Base-by-base conservation (phyloP, 116 monocot genomes). In the Trichopus zeylanicus region DNA sequence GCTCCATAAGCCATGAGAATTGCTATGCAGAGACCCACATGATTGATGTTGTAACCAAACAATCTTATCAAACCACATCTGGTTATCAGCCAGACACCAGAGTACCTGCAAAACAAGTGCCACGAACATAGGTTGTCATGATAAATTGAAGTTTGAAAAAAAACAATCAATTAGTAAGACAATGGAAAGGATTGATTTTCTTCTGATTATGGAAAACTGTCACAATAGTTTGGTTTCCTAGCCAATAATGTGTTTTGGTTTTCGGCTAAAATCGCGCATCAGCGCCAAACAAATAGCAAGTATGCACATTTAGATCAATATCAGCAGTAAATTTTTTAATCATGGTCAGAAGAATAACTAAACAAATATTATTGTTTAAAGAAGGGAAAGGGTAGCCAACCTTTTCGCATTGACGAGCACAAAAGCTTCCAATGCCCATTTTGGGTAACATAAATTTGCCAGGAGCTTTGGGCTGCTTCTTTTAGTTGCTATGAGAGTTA, bases 401-500 rank as follows among this genome's bases (percentile, higher is more conserved):
- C 78, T 98, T 78, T 91, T 63, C 26, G 91, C 92, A 78, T 91
- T 98, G 51, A 82, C 79, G 54, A 91, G 69, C 2, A 98, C 80
- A 69, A 91, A 98, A 18, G 88, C 98, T 78, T 98, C 88, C 39
- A 98, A 47, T 48, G 98, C 98, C 98, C 98, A 98, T 61, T 91
- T 98, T 46, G 98, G 74, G 78, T 98, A 98, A 70, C 92, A 98
- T 32, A 98, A 61, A 53, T 88, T 72, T 33, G 98, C 54, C 23
- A 87, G 35, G 6, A 67, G 25, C 27, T 64, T 66, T 29, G 79
- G 69, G 59, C 28, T 67, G 60, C 60, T 64, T 52, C 73, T 34
- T 60, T 98, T 81, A 33, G 98, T 91, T 72, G 98, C 80, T 69
- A 98, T 68, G 7, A 98, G 73, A 53, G 98, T 98, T 76, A 98